These are phyloP conservation scores for Malus hybrid DNA, from an alignment of 331 rosid genomes.

Conservation along the genomic window DNA sequence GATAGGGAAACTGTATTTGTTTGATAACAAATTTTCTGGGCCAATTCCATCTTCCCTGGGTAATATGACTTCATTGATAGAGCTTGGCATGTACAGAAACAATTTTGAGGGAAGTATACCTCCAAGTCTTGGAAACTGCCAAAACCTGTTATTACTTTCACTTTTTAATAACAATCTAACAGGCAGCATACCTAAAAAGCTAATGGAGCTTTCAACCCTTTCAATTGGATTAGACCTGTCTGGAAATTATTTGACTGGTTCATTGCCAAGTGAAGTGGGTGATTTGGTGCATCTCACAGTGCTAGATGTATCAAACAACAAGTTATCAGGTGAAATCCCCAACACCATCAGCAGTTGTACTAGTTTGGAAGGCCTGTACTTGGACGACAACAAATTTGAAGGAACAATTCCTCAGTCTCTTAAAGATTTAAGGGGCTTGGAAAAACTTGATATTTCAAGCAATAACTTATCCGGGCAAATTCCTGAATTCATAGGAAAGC, in stretches of 20 bases:
- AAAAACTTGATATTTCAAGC: no score
- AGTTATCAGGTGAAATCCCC: slow-evolving; percentile 3
- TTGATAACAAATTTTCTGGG: neutral
- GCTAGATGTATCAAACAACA: neutral
- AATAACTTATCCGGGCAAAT: no score
- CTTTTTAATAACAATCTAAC: neutral
- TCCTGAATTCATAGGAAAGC: no score
- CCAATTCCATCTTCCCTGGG: neutral
- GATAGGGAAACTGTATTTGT: fast-evolving
- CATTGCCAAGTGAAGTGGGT: neutral
- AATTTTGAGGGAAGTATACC: slow-evolving; percentile 7
- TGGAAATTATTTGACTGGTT: neutral
- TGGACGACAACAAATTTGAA: slow-evolving; percentile 7
- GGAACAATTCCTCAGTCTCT: slow-evolving; percentile 18
- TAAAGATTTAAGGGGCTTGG: neutral
- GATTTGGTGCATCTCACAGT: neutral
- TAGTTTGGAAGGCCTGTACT: neutral
- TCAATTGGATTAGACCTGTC: neutral
- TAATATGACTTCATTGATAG: neutral
- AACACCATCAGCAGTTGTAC: neutral
- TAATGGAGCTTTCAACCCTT: neutral
- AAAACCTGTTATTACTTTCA: neutral
- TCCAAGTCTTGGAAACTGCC: slow-evolving; percentile 3
- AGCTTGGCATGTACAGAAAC: neutral
- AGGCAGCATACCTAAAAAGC: slow-evolving; percentile 2